Base-by-base conservation (phyloP, 1,284 basidiomycete species). In the Lignosus rhinocerotis region DNA sequence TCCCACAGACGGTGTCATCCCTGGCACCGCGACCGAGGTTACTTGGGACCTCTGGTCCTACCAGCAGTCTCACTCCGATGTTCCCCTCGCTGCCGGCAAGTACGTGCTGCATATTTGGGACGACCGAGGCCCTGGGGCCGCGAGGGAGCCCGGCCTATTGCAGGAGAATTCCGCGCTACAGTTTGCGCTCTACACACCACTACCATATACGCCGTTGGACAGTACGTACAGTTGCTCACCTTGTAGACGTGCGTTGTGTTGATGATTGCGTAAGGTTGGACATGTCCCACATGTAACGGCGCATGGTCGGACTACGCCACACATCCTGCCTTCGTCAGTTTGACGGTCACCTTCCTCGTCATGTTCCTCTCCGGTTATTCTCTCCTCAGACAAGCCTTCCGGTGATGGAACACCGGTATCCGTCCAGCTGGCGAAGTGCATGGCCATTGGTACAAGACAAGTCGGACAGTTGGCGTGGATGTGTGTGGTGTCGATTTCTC, bases 151-250 rank as follows among this genome's bases (percentile, higher is more conserved):
- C 0, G 95, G 94, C 0, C 81, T 80, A 67, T 77, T 98, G 64
- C 76, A 76, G 56, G 84, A 88, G 50, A 94, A 94, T 71, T 80
- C 79, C 38, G 81, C 81, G 3, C 76, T 93, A 44, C 78, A 82
- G 66, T 97, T 98, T 75, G 92, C 92, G 50, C 73, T 98, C 69
- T 98, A 97, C 73, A 87, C 86, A 1, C 94, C 94, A 0, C 83
- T 85, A 65, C 49, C 81, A 7, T 95, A 95, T 71, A 92, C 89
- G 0, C 82, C 88, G 11, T 69, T 95, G 6, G 69, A 83, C 1
- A 82, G 84, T 79, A 85, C 44, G 93, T 16, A 42, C 53, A 66
- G 50, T 56, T 53, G 10, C 49, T 51, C 10, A 31, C 43, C 47
- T 56, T 46, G 55, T 14, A 14, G 3, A 61, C 44, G 49, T 16